Percentiles rank a stretch among this genome's conserved stretches.
phyloP scores from a whole-genome alignment of 2,329 filamentous ascomycete species.

The Celoporthe dispersa region DNA sequence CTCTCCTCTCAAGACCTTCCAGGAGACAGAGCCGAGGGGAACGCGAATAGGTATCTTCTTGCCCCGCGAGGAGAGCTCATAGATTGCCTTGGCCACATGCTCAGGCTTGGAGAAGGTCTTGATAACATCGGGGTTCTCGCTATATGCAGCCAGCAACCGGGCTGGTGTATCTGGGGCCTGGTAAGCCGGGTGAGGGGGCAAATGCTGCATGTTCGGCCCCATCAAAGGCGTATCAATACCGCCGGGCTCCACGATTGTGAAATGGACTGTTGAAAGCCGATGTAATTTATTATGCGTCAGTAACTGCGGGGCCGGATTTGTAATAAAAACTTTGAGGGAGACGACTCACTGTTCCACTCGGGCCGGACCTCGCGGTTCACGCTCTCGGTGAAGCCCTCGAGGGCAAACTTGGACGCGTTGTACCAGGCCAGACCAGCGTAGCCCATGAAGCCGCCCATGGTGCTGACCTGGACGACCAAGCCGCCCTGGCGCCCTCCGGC shows the following conservation, averaged over 20 bases:
- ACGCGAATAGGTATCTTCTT: slow-evolving; percentile 45
- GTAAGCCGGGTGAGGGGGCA: slow-evolving; percentile 46
- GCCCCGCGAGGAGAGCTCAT: slow-evolving; percentile 40
- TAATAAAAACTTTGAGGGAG: not conserved
- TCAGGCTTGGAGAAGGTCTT: slow-evolving; percentile 41
- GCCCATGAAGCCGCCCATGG: slow-evolving; percentile 50
- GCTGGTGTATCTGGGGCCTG: slow-evolving; percentile 39
- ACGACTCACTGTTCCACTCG: slow-evolving; percentile 46
- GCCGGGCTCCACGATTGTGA: slow-evolving; percentile 48
- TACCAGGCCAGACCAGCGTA: slow-evolving; percentile 44
- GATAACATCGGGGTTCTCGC: slow-evolving; percentile 34
- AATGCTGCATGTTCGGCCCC: slow-evolving; percentile 38
- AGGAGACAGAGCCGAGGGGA: slow-evolving; percentile 46
- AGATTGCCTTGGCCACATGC: slow-evolving; percentile 43
- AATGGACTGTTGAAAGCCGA: slow-evolving; percentile 39
- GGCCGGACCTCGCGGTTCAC: slow-evolving; percentile 48
- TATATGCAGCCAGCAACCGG: slow-evolving; percentile 38
- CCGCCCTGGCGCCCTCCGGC: slow-evolving; percentile 46
- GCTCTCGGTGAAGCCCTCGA: slow-evolving; percentile 53
- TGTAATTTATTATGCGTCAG: not conserved
- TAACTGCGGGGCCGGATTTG: not conserved
- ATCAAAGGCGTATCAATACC: slow-evolving; percentile 44
- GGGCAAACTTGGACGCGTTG: slow-evolving; percentile 48
- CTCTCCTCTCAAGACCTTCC: slow-evolving; percentile 40
- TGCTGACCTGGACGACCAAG: slow-evolving; percentile 59